Evolutionary conservation across 2,329 filamentous ascomycete species (phyloP), one percentile per base, ranked within the genome.

Genomic region (Neopestalotiopsis sp.): DNA sequence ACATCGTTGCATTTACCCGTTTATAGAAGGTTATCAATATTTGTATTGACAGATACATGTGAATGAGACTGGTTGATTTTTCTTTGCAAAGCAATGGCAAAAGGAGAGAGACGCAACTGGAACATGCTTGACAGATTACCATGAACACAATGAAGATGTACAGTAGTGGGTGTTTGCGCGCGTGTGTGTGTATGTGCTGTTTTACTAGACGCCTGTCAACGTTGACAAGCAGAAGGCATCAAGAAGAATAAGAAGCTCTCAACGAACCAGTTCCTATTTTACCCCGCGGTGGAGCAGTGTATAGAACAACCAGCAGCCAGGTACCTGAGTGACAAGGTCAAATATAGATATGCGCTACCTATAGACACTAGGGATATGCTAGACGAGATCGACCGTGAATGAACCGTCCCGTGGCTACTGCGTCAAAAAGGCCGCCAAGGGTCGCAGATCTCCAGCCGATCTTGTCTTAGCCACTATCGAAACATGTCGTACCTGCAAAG

Each of bases 381-480:
- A 59, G 57, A 59, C 24, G 20, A 30, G 57, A 59, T 59, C 57
- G 57, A 59, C 20, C n/a, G 20, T 53, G 45, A n/a, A 30, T 13
- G 57, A 59, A 59, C 30, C 24, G 45, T 14, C 30, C 57, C 57
- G 30, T 28, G 40, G 42, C 30, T 49, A 56, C 45, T 67, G 66
- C 66, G 66, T 67, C 66, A 67, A 45, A 28, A 38, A 64, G 59
- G 42, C 66, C 58, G 45, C 66, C 66, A 67, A 67, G 66, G 58
- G 38, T 67, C 66, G 66, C 59, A 63, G 66, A 67, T 67, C 66
- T 40, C 62, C 17, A 57, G 63, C 30, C 28, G 45, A 57, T 65
- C 38, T 38, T 32, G 24, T 56, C 40, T 53, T 53, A 53, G 45
- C 45, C 45, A 53, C 45, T 53, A 53, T 53, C 45, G 45, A 53